These are phyloP conservation scores for Blastobotrys aristatus DNA, from an alignment of 1,139 yeast genomes.

Conservation along the genomic window DNA sequence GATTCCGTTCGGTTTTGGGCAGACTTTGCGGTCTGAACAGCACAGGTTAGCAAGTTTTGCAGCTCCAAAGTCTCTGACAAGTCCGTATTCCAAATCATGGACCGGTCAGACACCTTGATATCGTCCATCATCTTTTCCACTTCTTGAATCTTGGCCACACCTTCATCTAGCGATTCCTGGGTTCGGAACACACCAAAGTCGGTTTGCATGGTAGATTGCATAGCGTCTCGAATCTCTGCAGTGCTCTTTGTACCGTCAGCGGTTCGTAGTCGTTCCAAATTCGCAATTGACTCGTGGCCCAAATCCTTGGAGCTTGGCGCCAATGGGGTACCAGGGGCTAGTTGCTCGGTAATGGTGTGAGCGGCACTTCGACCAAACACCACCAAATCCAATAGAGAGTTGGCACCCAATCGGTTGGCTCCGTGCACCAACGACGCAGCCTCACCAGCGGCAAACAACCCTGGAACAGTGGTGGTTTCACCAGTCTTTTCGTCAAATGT, in stretches of 20 bases:
- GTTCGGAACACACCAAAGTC: constrained; percentile 97
- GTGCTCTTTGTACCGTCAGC: constrained; percentile 79
- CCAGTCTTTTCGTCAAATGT: constrained; percentile 74
- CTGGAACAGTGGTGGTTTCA: constrained; percentile 87
- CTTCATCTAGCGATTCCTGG: constrained; percentile 86
- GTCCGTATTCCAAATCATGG: constrained; percentile 96
- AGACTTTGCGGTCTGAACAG: constrained; percentile 89
- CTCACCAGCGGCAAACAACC: constrained; percentile 97
- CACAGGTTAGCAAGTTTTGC: constrained; percentile 95
- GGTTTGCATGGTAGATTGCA: constrained; percentile 96
- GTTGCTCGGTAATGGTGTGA: constrained; percentile 78
- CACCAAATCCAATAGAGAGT: constrained; percentile 94
- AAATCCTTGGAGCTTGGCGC: constrained; percentile 15
- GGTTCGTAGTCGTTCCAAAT: constrained; percentile 82
- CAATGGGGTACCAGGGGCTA: constrained; percentile 62
- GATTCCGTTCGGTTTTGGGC: constrained; percentile 97
- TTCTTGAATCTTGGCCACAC: constrained; percentile 72
- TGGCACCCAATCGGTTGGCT: constrained; percentile 98
- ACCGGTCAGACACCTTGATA: constrained; percentile 87
- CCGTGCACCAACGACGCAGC: constrained; percentile 99
- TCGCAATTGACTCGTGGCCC: constrained; percentile 68
- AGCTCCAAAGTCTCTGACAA: constrained; percentile 93
- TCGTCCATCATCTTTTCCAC: constrained; percentile 71
- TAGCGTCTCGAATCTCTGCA: constrained; percentile 80
- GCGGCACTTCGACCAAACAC: constrained; percentile 99